These are phyloP conservation scores for Magnusiomyces tetraspermus DNA, from an alignment of 1,139 yeast genomes.

Conservation along the genomic window DNA sequence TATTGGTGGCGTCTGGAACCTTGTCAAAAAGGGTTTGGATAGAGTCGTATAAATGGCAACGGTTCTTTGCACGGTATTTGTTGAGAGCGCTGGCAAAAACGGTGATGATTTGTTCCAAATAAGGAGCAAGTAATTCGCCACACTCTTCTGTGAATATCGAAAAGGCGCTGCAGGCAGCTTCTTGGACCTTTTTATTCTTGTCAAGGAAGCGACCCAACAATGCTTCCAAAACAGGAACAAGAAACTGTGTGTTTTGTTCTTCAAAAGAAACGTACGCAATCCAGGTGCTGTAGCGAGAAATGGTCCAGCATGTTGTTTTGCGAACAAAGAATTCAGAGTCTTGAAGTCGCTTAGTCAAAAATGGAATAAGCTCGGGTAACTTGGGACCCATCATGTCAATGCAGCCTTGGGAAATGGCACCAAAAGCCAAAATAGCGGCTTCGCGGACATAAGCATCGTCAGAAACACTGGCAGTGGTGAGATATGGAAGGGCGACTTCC, in stretches of 20 bases:
- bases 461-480: conserved; percentile 61
- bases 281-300: conserved; percentile 80
- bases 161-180: conserved; percentile 83
- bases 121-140: conserved; percentile 48
- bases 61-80: conserved; percentile 70
- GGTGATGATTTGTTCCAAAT: conserved; percentile 56
- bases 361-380: conserved; percentile 77
- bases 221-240: conserved; percentile 63
- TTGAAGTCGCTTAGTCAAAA: conserved; percentile 64
- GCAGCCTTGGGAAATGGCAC: conserved; percentile 90
- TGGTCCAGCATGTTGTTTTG: conserved; percentile 92
- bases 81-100: conserved; percentile 68
- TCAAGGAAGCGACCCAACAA: conserved; percentile 69
- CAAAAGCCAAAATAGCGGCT: conserved; percentile 87
- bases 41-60: conserved; percentile 77
- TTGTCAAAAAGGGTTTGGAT: conserved; percentile 85
- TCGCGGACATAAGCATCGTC: conserved; percentile 82
- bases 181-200: conserved; percentile 83
- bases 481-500: conserved; percentile 58
- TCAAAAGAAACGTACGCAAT: conserved; percentile 38
- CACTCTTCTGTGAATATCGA: conserved; percentile 75
- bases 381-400: conserved; percentile 60
- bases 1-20: conserved; percentile 38
- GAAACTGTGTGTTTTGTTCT: conserved; percentile 50
- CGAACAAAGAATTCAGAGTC: conserved; percentile 80